Conservation (phyloP, 148 eudicot genomes). For the Amaranthus hypochondriacus region DNA sequence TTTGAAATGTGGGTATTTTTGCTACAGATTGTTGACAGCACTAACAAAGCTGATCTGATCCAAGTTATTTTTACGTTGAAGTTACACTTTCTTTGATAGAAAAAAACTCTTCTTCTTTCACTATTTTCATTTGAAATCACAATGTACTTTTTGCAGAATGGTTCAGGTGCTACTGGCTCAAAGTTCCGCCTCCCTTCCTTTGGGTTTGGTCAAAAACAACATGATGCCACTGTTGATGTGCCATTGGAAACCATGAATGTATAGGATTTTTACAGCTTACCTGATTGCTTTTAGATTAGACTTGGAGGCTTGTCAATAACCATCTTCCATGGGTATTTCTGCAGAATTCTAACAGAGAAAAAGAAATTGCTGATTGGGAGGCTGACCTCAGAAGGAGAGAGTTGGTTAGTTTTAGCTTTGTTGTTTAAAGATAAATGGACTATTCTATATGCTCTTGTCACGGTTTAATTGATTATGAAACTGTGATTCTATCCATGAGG, state of each 20-base stretch:
- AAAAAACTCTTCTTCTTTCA: neutral
- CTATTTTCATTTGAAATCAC: neutral
- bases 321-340: slow-evolving; percentile 15
- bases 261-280: slow-evolving; percentile 18
- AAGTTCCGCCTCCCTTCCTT: slow-evolving; percentile 74
- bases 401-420: slow-evolving; percentile 37
- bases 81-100: neutral
- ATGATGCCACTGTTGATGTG: slow-evolving; percentile 92
- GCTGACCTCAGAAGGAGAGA: slow-evolving; percentile 60
- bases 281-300: slow-evolving; percentile 7
- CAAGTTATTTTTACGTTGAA: neutral
- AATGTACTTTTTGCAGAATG: slow-evolving; percentile 52
- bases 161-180: slow-evolving; percentile 55
- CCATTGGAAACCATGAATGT: slow-evolving; percentile 81
- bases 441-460: neutral
- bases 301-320: slow-evolving; percentile 3
- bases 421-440: neutral
- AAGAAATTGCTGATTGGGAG: slow-evolving; percentile 62
- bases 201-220: slow-evolving; percentile 93
- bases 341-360: slow-evolving; percentile 70
- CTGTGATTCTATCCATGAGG: neutral
- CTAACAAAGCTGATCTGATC: neutral
- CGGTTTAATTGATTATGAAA: neutral
- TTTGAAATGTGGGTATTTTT: neutral
- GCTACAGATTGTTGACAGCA: neutral